phyloP scores from a whole-genome alignment of 2,329 filamentous ascomycete genomes.

The Cercospora sesami region DNA sequence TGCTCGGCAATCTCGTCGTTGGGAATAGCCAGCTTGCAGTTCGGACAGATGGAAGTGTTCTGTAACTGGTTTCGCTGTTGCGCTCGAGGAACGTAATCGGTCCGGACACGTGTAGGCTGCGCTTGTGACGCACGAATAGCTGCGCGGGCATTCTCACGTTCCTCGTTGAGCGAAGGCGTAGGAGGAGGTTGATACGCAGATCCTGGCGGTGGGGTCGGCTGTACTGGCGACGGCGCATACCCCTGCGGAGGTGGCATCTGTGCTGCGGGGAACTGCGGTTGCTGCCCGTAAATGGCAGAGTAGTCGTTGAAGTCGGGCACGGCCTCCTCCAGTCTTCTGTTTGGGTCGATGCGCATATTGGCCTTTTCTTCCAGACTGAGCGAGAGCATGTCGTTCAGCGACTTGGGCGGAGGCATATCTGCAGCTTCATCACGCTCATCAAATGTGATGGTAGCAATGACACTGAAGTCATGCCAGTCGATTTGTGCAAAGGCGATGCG shows the following conservation, averaged over 20 bases:
- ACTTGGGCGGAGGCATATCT: slow-evolving; percentile 84
- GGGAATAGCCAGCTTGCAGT: slow-evolving; percentile 88
- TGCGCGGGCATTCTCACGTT: slow-evolving; percentile 66
- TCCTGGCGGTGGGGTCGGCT: slow-evolving; percentile 37
- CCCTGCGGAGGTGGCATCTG: slow-evolving; percentile 29
- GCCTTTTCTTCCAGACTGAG: slow-evolving; percentile 95
- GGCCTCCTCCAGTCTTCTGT: slow-evolving; percentile 88
- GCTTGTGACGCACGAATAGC: slow-evolving; percentile 62
- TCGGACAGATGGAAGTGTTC: slow-evolving; percentile 78
- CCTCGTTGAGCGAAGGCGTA: slow-evolving; percentile 37
- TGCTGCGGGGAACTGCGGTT: slow-evolving; percentile 32
- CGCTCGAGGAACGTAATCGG: slow-evolving; percentile 86
- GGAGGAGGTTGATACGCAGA: slow-evolving; percentile 23
- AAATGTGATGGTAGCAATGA: slow-evolving; percentile 93
- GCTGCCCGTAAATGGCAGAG: slow-evolving; percentile 42
- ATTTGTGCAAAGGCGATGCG: slow-evolving; percentile 77
- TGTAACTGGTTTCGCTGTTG: slow-evolving; percentile 53
- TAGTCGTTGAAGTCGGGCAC: slow-evolving; percentile 72
- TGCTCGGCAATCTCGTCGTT: slow-evolving; percentile 86
- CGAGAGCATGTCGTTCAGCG: slow-evolving; percentile 86
- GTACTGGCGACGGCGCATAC: slow-evolving; percentile 30
- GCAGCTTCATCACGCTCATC: slow-evolving; percentile 82
- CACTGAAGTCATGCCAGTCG: slow-evolving; percentile 96
- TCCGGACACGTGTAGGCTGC: slow-evolving; percentile 71
- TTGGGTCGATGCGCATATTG: slow-evolving; percentile 77